Base-by-base conservation (phyloP, 2,329 filamentous ascomycete genomes). In the Parafenestella ontariensis region DNA sequence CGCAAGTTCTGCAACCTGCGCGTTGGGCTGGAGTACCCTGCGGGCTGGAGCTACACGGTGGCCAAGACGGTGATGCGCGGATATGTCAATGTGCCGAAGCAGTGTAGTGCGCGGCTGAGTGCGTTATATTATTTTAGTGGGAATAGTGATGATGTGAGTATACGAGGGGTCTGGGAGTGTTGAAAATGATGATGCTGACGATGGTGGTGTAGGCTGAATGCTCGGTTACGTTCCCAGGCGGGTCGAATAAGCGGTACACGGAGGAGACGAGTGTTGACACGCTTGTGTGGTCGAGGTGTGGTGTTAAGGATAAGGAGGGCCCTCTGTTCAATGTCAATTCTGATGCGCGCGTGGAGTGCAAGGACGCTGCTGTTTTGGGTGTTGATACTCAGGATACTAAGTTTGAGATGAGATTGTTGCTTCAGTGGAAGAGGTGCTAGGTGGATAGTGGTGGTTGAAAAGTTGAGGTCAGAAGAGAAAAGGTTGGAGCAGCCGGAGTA, bases 371-470 rank as follows among this genome's bases (percentile, higher is more conserved):
- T 9, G 26, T 53, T 26, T 46, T 62, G 29, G 52, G 54, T 26
- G 56, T 64, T 39, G 59, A 64, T 57, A 58, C 49, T 9, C 56
- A 62, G 44, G 61, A 62, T 31, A 61, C 61, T 1, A 65, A 62
- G 43, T 62, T 65, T 42, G 37, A 54, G 47, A 61, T 62, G 59
- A 26, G 47, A 33, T 40, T 59, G 45, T 50, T 59, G 45, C 39
- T 62, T 33, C 31, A 52, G 34, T 61, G 58, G 58, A 47, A 54
- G 52, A 54, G 39, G 48, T 61, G 58, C 29, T 53, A 47, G 42
- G 24, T 26, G 10, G 40, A 28, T 4, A 29, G n/a, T n/a, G n/a
- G n/a, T n/a, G n/a, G n/a, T n/a, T n/a, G n/a, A n/a, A n/a, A n/a
- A n/a, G n/a, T n/a, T n/a, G n/a, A n/a, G n/a, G n/a, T n/a, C n/a